A percentile compares a stretch with the other conserved stretches of the same genome.
Evolutionary conservation across 1,139 yeast genomes (phyloP).

Genomic region (Diutina mesorugosa): DNA sequence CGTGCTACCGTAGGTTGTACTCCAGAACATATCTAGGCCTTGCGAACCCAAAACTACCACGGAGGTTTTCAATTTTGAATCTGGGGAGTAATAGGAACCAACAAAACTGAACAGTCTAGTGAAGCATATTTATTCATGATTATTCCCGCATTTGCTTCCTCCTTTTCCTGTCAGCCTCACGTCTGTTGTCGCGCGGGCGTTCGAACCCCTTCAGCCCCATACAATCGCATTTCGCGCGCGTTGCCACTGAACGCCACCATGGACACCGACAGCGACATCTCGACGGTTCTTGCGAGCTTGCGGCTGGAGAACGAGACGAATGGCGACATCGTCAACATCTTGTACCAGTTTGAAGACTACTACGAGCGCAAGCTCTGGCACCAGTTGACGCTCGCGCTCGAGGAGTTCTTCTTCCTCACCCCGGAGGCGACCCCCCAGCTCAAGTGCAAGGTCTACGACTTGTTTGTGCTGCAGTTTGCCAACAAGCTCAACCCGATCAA

Average conservation of each 20-base stretch:
- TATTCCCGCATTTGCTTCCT: no score
- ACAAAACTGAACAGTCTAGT: no score
- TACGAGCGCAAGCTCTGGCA: slow-evolving; percentile 76
- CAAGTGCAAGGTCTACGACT: slow-evolving; percentile 56
- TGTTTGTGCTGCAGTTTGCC: slow-evolving; percentile 55
- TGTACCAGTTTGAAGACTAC: slow-evolving; percentile 70
- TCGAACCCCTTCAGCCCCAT: neutral
- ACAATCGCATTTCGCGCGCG: neutral
- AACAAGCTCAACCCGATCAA: slow-evolving; percentile 69
- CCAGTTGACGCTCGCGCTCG: slow-evolving; percentile 64
- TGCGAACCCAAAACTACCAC: no score
- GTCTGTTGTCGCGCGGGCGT: no score
- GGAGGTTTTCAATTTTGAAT: no score
- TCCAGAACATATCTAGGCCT: no score
- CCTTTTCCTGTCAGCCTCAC: no score
- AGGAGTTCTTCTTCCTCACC: slow-evolving; percentile 33
- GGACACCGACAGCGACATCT: slow-evolving; percentile 17
- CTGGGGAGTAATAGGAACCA: no score
- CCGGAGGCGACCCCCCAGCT: slow-evolving; percentile 21
- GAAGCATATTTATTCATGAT: no score
- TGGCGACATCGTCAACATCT: slow-evolving; percentile 46
- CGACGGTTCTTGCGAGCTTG: slow-evolving; percentile 57
- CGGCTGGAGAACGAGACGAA: slow-evolving; percentile 47
- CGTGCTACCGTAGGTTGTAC: no score
- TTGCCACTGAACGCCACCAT: neutral